Conservation (phyloP, 768 basidiomycete genomes). For the Boletus vinaceobasis region DNA sequence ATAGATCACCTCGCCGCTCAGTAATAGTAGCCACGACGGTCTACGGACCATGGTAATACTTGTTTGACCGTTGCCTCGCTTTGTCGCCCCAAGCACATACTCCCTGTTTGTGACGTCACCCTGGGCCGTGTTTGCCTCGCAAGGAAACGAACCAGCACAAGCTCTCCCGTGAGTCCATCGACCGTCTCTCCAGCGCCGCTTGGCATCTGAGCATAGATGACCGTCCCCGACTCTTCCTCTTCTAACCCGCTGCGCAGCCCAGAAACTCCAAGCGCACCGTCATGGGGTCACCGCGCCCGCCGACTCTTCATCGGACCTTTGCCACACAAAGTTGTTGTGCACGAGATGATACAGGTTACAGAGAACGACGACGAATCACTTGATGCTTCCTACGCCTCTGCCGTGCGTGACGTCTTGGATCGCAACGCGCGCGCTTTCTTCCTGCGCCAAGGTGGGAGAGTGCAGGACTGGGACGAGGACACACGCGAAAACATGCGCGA, state of each 20-base stretch:
- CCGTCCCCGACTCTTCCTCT: constrained; percentile 4
- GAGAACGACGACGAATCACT: constrained; percentile 31
- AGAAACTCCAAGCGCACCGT: not conserved
- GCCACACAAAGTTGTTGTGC: constrained; percentile 52
- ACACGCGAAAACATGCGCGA: constrained; percentile 48
- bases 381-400: constrained; percentile 36
- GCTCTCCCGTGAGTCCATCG: not conserved
- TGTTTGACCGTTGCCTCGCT: not conserved
- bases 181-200: not conserved
- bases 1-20: constrained; percentile 23
- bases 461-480: constrained; percentile 63
- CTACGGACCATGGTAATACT: not conserved
- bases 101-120: constrained; percentile 25
- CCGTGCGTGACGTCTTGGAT: constrained; percentile 40
- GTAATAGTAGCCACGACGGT: not conserved
- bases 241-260: not conserved
- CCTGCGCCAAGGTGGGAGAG: constrained; percentile 57
- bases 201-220: constrained; percentile 7
- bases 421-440: constrained; percentile 64
- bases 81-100: too few species aligned
- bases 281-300: constrained; percentile 30
- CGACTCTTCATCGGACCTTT: constrained; percentile 76
- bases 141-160: not conserved
- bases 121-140: not conserved
- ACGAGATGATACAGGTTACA: constrained; percentile 22